These are phyloP conservation scores for Colletotrichum lentis DNA, from an alignment of 2,329 filamentous ascomycete species.

Conservation along the genomic window DNA sequence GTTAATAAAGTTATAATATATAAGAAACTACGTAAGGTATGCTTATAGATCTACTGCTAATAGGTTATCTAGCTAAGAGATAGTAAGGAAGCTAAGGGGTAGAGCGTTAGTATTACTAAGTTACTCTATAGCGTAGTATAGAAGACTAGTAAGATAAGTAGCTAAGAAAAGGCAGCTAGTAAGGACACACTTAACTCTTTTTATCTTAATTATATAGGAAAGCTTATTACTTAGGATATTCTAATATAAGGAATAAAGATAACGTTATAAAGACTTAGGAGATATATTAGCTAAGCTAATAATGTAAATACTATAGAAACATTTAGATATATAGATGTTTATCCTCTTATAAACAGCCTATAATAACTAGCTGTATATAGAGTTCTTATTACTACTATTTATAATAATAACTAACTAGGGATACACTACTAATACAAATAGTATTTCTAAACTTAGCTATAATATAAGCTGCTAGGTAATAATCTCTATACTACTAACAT, in stretches of 20 bases:
- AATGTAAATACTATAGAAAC: neutral
- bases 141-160: conserved; percentile 10
- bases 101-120: neutral
- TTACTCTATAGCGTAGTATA: neutral
- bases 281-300: conserved; percentile 4
- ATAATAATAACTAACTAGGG: conserved; percentile 5
- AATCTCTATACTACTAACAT: conserved; percentile 5
- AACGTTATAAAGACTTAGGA: neutral
- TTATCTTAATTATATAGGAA: conserved; percentile 4
- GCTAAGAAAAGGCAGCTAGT: conserved; percentile 18
- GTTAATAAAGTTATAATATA: neutral
- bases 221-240: conserved; percentile 14
- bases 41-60: conserved; percentile 1
- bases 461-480: conserved; percentile 5
- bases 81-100: conserved; percentile 14
- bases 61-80: neutral
- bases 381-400: neutral
- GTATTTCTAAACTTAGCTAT: neutral
- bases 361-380: neutral
- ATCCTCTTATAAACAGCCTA: neutral
- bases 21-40: conserved; percentile 2
- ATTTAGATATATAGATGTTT: neutral
- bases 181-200: neutral
- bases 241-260: neutral
- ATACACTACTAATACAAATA: neutral